Base-by-base conservation (phyloP, 139 green algal genomes). In the Coccomyxa sp. region DNA sequence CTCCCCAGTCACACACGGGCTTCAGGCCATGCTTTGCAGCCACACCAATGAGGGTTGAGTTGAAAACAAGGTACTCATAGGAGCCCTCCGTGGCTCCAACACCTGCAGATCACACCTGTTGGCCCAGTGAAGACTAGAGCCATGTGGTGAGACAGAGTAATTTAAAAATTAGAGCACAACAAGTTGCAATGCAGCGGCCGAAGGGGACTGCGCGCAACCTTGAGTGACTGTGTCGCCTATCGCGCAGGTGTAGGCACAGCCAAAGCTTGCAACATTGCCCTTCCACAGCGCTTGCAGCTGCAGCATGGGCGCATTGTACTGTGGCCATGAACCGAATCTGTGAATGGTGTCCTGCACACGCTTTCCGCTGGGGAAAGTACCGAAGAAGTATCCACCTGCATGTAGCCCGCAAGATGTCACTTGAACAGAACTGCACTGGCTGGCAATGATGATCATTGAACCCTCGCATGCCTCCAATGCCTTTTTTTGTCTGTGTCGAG, bases 321-420 rank as follows among this genome's bases (percentile, higher is more conserved):
- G 3, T 9, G n/a, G 59, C 51, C 67, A 82, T 3, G 1, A 59
- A 15, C 57, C 28, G 11, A 27, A 27, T 4, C 27, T 76, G 13
- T 76, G 14, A 9, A 82, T 82, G 59, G 28, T 76, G 27, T 82
- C 71, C 15, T 74, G 45, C 57, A 98, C 86, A 0, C 87, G 81
- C 82, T 91, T 93, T 68, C 95, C 95, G 78, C 93, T 91, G 18
- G 95, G 94, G 15, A 95, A 88, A 13, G 92, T 96, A 38, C 88
- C 93, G 30, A 98, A 87, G 83, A 98, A 98, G 87, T 95, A 94
- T 67, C 95, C 95, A 13, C 94, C 92, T 94, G 90, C 68, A 83
- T 17, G 32, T 68, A 27, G 13, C 66, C 18, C 14, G 0, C n/a
- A 27, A n/a, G 11, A 25, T 32, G 16, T 67, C 27, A 76, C 28